phyloP scores from a whole-genome alignment of 2,329 filamentous ascomycete genomes.

The Hypoxylon sp. region DNA sequence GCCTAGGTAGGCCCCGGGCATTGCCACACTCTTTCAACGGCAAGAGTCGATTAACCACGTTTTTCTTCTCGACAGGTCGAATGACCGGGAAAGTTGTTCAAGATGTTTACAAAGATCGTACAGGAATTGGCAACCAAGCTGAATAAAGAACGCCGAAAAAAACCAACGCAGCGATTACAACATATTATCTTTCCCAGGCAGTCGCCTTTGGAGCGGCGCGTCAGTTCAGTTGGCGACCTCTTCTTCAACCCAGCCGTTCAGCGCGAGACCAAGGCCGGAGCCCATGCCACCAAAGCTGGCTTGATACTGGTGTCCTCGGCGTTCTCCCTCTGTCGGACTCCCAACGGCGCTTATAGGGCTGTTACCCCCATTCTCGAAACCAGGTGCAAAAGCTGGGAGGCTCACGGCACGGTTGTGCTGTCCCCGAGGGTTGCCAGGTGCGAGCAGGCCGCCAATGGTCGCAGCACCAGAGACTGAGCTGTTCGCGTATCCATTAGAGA shows the following conservation, averaged over 20 bases:
- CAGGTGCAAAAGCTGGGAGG: conserved; percentile 78
- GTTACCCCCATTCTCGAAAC: conserved; percentile 71
- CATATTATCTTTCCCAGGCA: conserved; percentile 56
- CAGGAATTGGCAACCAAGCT: conserved; percentile 48
- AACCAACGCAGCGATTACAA: conserved; percentile 59
- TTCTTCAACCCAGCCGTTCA: conserved; percentile 78
- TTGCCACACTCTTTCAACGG: conserved; percentile 6
- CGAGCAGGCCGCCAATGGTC: conserved; percentile 81
- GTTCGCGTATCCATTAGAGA: conserved; percentile 73
- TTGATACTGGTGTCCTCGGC: conserved; percentile 76
- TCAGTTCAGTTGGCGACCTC: conserved; percentile 69
- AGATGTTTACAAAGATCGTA: conserved; percentile 53
- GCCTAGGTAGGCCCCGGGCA: conserved; percentile 3
- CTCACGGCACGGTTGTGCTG: conserved; percentile 87
- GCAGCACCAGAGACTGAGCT: conserved; percentile 69
- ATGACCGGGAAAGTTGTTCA: conserved; percentile 52
- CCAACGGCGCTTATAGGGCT: conserved; percentile 64
- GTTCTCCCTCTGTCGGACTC: conserved; percentile 64
- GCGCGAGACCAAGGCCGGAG: conserved; percentile 69
- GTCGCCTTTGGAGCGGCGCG: conserved; percentile 27
- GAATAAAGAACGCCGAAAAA: conserved; percentile 49
- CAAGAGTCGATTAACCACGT: conserved; percentile 4
- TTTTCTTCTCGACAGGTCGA: conserved; percentile 34
- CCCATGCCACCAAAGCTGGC: conserved; percentile 72
- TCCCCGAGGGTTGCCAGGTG: conserved; percentile 73